phyloP scores from a whole-genome alignment of 164 flowering plant genomes.

The Dillenia suffruticosa region DNA sequence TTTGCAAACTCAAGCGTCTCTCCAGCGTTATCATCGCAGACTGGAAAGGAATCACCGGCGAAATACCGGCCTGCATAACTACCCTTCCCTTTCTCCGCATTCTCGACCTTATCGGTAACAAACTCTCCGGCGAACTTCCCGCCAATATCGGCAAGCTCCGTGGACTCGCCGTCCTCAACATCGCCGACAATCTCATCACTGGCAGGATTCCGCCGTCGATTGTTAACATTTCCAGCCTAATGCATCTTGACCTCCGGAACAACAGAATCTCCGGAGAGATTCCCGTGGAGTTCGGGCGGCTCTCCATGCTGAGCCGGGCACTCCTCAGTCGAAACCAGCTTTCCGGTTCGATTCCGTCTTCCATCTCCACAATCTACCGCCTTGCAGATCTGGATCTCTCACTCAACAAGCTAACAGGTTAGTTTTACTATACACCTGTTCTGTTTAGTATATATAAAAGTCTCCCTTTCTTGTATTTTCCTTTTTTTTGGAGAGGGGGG shows the following conservation, averaged over 20 bases:
- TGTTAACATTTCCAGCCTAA: conserved; percentile 31
- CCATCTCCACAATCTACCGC: conserved; percentile 54
- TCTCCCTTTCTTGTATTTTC: too few species aligned
- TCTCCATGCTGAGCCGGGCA: conserved; percentile 76
- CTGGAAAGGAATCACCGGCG: conserved; percentile 65
- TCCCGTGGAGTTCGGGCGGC: conserved; percentile 46
- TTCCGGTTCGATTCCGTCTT: conserved; percentile 52
- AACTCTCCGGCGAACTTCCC: conserved; percentile 63
- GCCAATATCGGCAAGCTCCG: conserved; percentile 49
- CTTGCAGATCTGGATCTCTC: conserved; percentile 81
- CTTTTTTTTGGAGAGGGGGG: too few species aligned
- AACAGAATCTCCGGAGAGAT: conserved; percentile 54
- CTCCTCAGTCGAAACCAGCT: conserved; percentile 53
- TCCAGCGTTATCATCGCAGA: conserved; percentile 57
- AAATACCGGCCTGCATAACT: conserved; percentile 62
- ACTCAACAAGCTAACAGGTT: conserved; percentile 32
- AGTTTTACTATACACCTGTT: too few species aligned
- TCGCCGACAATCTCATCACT: conserved; percentile 73
- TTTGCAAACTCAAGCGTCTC: conserved; percentile 63
- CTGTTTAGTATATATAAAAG: too few species aligned
- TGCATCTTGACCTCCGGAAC: conserved; percentile 76
- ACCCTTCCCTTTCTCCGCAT: conserved; percentile 48
- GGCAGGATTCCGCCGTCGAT: conserved; percentile 69
- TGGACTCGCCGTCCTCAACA: conserved; percentile 59
- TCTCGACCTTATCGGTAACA: conserved; percentile 71